Evolutionary conservation across 225 moss, liverwort and hornwort species (phyloP), one percentile per base, ranked within the genome.

Genomic region (Physcomitrium patens): DNA sequence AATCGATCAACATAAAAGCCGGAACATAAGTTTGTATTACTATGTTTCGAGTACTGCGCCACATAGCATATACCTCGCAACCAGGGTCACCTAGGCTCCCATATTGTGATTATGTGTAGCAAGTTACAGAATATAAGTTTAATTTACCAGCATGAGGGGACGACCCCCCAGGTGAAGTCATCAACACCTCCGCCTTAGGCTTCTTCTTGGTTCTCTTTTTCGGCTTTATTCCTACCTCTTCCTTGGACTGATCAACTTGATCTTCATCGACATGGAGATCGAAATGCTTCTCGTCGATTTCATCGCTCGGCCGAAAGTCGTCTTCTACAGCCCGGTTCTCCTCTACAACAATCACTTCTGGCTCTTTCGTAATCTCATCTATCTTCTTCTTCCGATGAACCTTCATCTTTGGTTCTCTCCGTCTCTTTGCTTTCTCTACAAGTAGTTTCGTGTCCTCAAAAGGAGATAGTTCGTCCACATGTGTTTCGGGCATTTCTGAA

Each of bases 151-250:
- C 81, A 74, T 46, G 88, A 73, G 88, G 88, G 60, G 92, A 84
- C 60, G 84, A 88, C 69, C 86, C 82, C 60, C 79, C 86, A 72
- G 90, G 88, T 62, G 87, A 86, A 22, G 90, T 61, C 77, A 81
- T 66, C 68, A 80, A 78, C 79, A 76, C 74, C 69, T 87, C 86
- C 77, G 77, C 83, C 66, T 86, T 92, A 12, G 90, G 82, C 72
- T 90, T 92, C 76, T 90, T 92, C 85, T 90, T 92, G 67, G 71
- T 78, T 76, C 81, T 90, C 68, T 81, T 92, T 84, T 85, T 92
- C 37, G 85, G 76, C 79, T 92, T 86, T 50, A 71, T 70, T 69
- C 79, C 88, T 20, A 76, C 79, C 57, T 84, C 89, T 68, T 92
- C 87, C 77, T 88, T 87, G 53, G 81, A 67, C 74, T 67, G 69